phyloP scores from a whole-genome alignment of 257 asterid species.

The Dorcoceras hygrometricum region DNA sequence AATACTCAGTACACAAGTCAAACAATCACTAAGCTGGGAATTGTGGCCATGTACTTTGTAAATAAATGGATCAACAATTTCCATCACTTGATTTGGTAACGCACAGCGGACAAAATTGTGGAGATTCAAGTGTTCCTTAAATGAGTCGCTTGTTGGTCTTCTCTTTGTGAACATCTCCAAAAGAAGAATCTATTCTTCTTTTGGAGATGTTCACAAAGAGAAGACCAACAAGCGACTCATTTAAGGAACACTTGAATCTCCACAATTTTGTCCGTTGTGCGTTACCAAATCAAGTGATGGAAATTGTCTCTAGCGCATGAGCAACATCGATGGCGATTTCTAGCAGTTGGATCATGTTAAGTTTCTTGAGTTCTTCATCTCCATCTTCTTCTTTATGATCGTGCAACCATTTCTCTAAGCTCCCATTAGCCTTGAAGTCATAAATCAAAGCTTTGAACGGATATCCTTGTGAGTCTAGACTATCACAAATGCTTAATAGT shows the following conservation, averaged over 20 bases:
- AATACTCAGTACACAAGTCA: neutral
- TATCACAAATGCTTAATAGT: neutral
- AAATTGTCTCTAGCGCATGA: neutral
- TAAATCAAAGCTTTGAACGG: neutral
- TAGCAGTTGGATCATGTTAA: neutral
- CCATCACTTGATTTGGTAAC: neutral
- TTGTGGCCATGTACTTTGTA: neutral
- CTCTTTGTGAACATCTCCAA: constrained; percentile 25
- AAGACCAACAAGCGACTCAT: constrained; percentile 22
- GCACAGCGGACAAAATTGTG: constrained; percentile 16
- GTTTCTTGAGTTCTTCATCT: too few species aligned
- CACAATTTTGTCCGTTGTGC: constrained; percentile 15
- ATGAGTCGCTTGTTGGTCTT: constrained; percentile 22
- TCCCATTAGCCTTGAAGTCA: neutral
- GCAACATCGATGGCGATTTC: neutral
- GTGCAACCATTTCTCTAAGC: neutral
- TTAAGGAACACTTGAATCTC: constrained; percentile 15
- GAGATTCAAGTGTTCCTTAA: constrained; percentile 15
- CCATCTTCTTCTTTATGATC: neutral
- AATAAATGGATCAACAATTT: constrained; percentile 13
- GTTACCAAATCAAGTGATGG: neutral
- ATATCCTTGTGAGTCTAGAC: neutral
- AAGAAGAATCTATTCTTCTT: constrained; percentile 23
- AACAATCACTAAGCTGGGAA: neutral
- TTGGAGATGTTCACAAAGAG: constrained; percentile 25